These are phyloP conservation scores for Apophysomyces variabilis DNA, from an alignment of 371 early-diverging fungal genomes.

Conservation along the genomic window DNA sequence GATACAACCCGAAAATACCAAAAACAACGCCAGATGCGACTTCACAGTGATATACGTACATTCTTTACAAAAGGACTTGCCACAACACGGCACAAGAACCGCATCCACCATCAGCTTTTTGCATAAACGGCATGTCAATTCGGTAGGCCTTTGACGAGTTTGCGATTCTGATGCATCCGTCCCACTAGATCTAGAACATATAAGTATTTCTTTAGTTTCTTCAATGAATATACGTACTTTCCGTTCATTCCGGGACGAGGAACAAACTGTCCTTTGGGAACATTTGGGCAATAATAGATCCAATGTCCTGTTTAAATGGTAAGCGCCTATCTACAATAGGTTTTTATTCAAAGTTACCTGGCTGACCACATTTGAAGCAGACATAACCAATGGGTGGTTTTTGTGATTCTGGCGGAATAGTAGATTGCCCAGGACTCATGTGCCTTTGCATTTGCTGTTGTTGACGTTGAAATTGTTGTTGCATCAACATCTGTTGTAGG, in stretches of 20 bases:
- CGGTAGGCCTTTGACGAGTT: slow-evolving; percentile 43
- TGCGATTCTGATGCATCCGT: neutral
- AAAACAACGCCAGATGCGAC: slow-evolving; percentile 6
- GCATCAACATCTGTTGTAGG: slow-evolving; percentile 43
- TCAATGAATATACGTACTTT: slow-evolving; percentile 21
- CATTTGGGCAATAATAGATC: slow-evolving; percentile 61
- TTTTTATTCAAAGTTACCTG: slow-evolving; percentile 26
- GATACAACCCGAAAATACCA: slow-evolving; percentile 6
- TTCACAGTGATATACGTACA: slow-evolving; percentile 51
- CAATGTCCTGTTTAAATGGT: slow-evolving; percentile 39
- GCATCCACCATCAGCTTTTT: slow-evolving; percentile 79
- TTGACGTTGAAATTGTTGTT: slow-evolving; percentile 43
- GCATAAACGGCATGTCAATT: slow-evolving; percentile 80
- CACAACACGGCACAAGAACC: slow-evolving; percentile 85
- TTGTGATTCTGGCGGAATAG: slow-evolving; percentile 52
- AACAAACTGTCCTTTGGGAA: slow-evolving; percentile 53
- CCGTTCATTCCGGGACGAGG: slow-evolving; percentile 37
- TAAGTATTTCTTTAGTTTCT: neutral
- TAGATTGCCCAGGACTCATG: slow-evolving; percentile 28
- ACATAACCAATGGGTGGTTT: slow-evolving; percentile 55
- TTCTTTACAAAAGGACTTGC: slow-evolving; percentile 87
- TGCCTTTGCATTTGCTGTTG: slow-evolving; percentile 42
- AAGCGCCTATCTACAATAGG: too few relatives aligned
- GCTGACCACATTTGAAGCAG: slow-evolving; percentile 56
- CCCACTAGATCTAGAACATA: neutral